Conservation (phyloP, 2,329 filamentous ascomycete genomes). For the Diaporthe caulivora region DNA sequence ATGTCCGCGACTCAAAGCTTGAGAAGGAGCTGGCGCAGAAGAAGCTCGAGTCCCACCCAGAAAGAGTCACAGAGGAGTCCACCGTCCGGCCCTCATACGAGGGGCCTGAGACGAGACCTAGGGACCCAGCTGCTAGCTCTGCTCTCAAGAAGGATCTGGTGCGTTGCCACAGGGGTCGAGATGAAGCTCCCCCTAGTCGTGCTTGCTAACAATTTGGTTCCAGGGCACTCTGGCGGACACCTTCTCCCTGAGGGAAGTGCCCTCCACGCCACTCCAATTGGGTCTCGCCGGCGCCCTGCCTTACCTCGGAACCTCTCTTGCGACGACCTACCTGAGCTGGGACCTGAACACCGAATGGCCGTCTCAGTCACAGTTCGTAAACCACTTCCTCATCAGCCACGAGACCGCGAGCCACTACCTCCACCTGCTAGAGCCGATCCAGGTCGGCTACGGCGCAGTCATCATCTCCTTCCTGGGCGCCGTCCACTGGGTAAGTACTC, state of each 20-base stretch:
- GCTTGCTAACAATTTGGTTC: constrained; percentile 15
- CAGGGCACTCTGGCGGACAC: constrained; percentile 77
- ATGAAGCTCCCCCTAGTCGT: fast-evolving
- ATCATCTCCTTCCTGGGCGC: constrained; percentile 95
- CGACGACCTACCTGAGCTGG: constrained; percentile 86
- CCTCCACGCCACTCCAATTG: constrained; percentile 75
- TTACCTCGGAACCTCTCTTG: constrained; percentile 85
- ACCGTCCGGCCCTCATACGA: constrained; percentile 64
- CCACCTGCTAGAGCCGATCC: constrained; percentile 83
- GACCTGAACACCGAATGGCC: constrained; percentile 79
- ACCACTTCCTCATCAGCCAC: constrained; percentile 75
- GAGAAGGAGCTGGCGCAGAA: constrained; percentile 67
- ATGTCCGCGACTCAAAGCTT: constrained; percentile 63
- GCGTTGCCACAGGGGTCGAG: constrained; percentile 45
- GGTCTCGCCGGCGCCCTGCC: constrained; percentile 85
- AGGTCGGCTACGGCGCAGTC: constrained; percentile 91
- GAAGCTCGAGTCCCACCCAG: constrained; percentile 71
- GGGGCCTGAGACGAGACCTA: constrained; percentile 38
- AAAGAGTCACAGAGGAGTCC: constrained; percentile 71
- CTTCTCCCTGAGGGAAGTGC: constrained; percentile 74
- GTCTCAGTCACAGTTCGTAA: constrained; percentile 70
- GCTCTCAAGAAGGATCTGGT: constrained; percentile 67
- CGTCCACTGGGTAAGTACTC: constrained; percentile 78
- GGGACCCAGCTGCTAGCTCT: constrained; percentile 47
- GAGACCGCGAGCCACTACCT: constrained; percentile 80